Evolutionary conservation across 2,329 filamentous ascomycete species (phyloP).

Genomic region (Parasarocladium wereldwijsianum): DNA sequence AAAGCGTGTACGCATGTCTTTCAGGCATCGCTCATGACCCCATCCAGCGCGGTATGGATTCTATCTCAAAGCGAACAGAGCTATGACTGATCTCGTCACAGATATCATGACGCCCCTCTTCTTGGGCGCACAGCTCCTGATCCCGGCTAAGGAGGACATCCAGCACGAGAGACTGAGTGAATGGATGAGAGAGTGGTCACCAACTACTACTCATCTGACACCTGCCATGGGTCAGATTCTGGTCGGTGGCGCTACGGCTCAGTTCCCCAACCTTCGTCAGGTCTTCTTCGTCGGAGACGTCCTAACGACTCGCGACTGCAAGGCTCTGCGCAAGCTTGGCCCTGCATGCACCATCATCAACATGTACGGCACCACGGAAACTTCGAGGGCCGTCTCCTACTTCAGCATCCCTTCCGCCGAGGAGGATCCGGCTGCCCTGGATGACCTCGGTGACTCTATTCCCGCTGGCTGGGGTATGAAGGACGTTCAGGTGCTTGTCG

Average conservation of each 20-base stretch:
- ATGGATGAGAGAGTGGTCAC: constrained; percentile 66
- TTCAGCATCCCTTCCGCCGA: constrained; percentile 58
- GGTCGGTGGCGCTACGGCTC: constrained; percentile 64
- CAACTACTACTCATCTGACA: constrained; percentile 68
- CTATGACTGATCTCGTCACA: constrained; percentile 9
- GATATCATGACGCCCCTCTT: constrained; percentile 88
- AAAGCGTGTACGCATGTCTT: constrained; percentile 38
- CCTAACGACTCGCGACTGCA: constrained; percentile 78
- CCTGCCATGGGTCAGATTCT: constrained; percentile 45
- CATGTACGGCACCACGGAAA: constrained; percentile 13
- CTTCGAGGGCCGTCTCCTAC: constrained; percentile 49
- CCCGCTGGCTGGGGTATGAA: constrained; percentile 78
- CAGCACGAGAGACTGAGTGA: constrained; percentile 73
- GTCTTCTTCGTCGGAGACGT: constrained; percentile 91
- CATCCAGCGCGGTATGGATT: constrained; percentile 37
- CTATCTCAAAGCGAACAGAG: too few species aligned
- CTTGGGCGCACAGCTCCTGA: constrained; percentile 63
- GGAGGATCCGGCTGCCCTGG: constrained; percentile 38
- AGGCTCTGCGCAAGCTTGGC: constrained; percentile 59
- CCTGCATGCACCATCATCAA: constrained; percentile 14
- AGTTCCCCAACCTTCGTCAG: constrained; percentile 62
- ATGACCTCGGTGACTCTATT: constrained; percentile 49
- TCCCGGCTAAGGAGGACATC: constrained; percentile 63
- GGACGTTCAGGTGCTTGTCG: constrained; percentile 76
- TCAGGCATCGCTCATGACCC: constrained; percentile 72